These are phyloP conservation scores for Verticillium zaregamsianum DNA, from an alignment of 2,329 filamentous ascomycete genomes.

Conservation along the genomic window DNA sequence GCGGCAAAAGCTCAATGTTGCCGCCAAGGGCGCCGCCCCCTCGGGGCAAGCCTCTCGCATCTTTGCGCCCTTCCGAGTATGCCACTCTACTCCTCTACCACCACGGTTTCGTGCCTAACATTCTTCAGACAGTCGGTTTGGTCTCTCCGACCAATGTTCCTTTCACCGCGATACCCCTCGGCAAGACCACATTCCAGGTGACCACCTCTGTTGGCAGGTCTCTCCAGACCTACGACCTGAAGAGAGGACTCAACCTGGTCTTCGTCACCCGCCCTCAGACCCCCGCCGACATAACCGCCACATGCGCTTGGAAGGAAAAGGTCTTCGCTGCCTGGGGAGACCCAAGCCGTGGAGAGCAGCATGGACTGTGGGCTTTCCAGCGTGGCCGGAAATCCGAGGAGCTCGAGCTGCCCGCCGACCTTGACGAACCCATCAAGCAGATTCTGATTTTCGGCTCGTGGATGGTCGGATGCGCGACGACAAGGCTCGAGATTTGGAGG, in stretches of 20 bases:
- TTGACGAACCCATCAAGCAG: constrained; percentile 68
- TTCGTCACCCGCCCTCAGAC: constrained; percentile 93
- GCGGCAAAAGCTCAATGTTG: constrained; percentile 63
- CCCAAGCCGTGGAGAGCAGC: constrained; percentile 39
- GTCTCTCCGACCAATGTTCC: constrained; percentile 88
- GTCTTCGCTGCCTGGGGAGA: constrained; percentile 89
- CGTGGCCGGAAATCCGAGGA: constrained; percentile 80
- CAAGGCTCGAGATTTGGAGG: constrained; percentile 86
- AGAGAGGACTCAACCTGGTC: constrained; percentile 82
- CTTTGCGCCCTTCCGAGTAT: constrained; percentile 89
- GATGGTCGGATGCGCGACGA: constrained; percentile 76
- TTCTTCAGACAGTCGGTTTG: constrained; percentile 75
- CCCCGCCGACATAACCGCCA: constrained; percentile 79
- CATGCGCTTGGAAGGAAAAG: constrained; percentile 79
- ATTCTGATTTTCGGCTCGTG: constrained; percentile 85
- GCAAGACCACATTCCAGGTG: constrained; percentile 94
- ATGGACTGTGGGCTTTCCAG: constrained; percentile 88
- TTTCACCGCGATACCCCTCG: constrained; percentile 82
- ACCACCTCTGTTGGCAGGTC: constrained; percentile 89
- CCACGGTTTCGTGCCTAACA: background rate
- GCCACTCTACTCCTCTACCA: constrained; percentile 23
- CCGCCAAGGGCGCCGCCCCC: constrained; percentile 29
- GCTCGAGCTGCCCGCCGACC: constrained; percentile 61
- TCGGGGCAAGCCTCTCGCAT: constrained; percentile 63
- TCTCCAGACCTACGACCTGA: constrained; percentile 93